Evolutionary conservation across 768 basidiomycete genomes (phyloP).

Genomic region (Tylopilus plumbeoviolaceoides): DNA sequence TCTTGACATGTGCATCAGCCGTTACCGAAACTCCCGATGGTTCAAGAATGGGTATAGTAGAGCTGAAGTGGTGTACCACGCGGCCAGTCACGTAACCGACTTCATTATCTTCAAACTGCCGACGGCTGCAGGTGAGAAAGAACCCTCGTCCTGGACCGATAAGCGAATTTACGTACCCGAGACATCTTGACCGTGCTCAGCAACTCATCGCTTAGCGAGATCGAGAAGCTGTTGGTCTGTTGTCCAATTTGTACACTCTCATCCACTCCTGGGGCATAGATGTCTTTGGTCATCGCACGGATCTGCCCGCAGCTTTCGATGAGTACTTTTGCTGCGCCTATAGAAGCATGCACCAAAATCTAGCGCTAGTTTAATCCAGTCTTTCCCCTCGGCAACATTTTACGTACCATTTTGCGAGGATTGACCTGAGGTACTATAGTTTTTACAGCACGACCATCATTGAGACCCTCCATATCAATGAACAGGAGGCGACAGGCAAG

Average conservation of each 20-base stretch:
- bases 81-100: slow-evolving; percentile 89
- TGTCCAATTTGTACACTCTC: slow-evolving; percentile 90
- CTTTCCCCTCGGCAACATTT: background rate
- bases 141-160: background rate
- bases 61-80: slow-evolving; percentile 80
- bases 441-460: slow-evolving; percentile 95
- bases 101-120: slow-evolving; percentile 95
- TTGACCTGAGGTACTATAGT: slow-evolving; percentile 96
- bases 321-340: slow-evolving; percentile 63
- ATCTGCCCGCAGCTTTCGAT: slow-evolving; percentile 80
- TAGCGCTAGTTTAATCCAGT: slow-evolving; percentile 28
- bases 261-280: slow-evolving; percentile 72
- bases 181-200: slow-evolving; percentile 80
- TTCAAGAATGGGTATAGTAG: slow-evolving; percentile 87
- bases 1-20: slow-evolving; percentile 19
- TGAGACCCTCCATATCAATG: slow-evolving; percentile 94
- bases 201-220: slow-evolving; percentile 88
- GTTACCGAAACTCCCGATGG: slow-evolving; percentile 41
- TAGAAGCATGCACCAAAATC: slow-evolving; percentile 85
- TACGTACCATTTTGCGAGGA: slow-evolving; percentile 84
- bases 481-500: slow-evolving; percentile 84
- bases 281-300: slow-evolving; percentile 88
- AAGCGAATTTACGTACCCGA: slow-evolving; percentile 50
- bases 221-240: slow-evolving; percentile 90
- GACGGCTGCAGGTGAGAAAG: slow-evolving; percentile 2